Percentiles rank a stretch among this genome's conserved stretches.
phyloP scores from a whole-genome alignment of 805 yeast genomes.

The Monosporozyma solicola region DNA sequence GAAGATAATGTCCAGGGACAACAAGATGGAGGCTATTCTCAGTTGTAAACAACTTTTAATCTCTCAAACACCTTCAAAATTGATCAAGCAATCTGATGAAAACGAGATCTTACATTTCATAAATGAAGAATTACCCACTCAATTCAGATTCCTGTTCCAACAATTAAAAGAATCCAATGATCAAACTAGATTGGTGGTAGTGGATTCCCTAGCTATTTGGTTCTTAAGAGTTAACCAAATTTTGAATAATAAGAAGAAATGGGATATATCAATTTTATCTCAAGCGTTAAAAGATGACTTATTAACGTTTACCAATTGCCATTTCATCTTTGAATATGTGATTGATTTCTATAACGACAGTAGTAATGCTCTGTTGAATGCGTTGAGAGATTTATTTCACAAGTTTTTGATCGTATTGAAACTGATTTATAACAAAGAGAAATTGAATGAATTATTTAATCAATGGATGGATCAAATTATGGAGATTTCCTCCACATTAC shows the following conservation, averaged over 20 bases:
- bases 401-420: slow-evolving; percentile 42
- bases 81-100: neutral
- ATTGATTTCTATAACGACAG: slow-evolving; percentile 65
- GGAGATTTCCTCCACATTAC: slow-evolving; percentile 39
- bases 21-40: neutral
- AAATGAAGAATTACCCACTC: slow-evolving; percentile 4
- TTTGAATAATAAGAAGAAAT: slow-evolving; percentile 12
- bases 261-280: neutral
- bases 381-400: slow-evolving; percentile 50
- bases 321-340: slow-evolving; percentile 41
- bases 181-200: slow-evolving; percentile 30
- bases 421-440: slow-evolving; percentile 14
- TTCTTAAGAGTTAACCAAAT: slow-evolving; percentile 44
- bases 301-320: slow-evolving; percentile 19
- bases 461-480: slow-evolving; percentile 42
- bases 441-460: slow-evolving; percentile 21
- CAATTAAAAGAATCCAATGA: slow-evolving; percentile 7
- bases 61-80: neutral
- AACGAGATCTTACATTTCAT: neutral
- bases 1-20: neutral
- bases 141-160: slow-evolving; percentile 5
- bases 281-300: neutral
- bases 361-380: slow-evolving; percentile 61
- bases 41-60: slow-evolving; percentile 1
- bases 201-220: slow-evolving; percentile 62